phyloP scores from a whole-genome alignment of 1,284 basidiomycete species.

The Exobasidium cylindrosporum region DNA sequence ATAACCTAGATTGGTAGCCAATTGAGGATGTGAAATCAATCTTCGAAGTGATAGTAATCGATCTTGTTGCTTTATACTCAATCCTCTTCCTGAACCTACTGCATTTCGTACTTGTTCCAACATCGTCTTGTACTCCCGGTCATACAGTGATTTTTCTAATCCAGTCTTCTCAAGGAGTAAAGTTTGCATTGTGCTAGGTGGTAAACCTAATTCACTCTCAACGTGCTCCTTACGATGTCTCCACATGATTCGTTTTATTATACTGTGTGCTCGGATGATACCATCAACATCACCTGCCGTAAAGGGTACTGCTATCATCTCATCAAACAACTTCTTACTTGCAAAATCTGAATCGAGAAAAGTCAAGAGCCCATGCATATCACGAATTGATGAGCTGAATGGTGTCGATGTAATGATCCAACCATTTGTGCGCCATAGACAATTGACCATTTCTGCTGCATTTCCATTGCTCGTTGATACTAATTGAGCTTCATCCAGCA shows the following conservation, averaged over 20 bases:
- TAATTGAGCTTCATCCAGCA: slow-evolving; percentile 39
- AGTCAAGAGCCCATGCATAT: slow-evolving; percentile 33
- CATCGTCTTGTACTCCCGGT: slow-evolving; percentile 28
- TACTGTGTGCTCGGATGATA: slow-evolving; percentile 24
- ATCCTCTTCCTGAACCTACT: not conserved
- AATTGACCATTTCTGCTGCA: slow-evolving; percentile 27
- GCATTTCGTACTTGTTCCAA: not conserved
- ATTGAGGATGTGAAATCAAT: slow-evolving; percentile 36
- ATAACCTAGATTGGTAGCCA: slow-evolving; percentile 29
- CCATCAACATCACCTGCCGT: slow-evolving; percentile 27
- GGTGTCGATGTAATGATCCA: slow-evolving; percentile 41
- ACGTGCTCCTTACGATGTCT: slow-evolving; percentile 34
- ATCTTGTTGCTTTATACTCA: not conserved
- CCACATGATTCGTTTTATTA: slow-evolving; percentile 34
- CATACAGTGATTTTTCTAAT: slow-evolving; percentile 34
- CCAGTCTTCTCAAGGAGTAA: slow-evolving; percentile 26
- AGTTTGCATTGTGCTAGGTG: slow-evolving; percentile 24
- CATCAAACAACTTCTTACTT: slow-evolving; percentile 26
- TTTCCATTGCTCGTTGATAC: slow-evolving; percentile 19
- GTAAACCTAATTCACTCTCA: slow-evolving; percentile 29
- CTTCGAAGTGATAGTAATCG: slow-evolving; percentile 23
- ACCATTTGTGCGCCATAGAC: slow-evolving; percentile 36
- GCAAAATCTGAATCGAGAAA: slow-evolving; percentile 36
- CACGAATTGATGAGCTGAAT: slow-evolving; percentile 29
- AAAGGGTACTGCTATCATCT: slow-evolving; percentile 32